Evolutionary conservation across 208 protist species (phyloP), one percentile per base, ranked within the genome.

Genomic region (Phytomonas francai): DNA sequence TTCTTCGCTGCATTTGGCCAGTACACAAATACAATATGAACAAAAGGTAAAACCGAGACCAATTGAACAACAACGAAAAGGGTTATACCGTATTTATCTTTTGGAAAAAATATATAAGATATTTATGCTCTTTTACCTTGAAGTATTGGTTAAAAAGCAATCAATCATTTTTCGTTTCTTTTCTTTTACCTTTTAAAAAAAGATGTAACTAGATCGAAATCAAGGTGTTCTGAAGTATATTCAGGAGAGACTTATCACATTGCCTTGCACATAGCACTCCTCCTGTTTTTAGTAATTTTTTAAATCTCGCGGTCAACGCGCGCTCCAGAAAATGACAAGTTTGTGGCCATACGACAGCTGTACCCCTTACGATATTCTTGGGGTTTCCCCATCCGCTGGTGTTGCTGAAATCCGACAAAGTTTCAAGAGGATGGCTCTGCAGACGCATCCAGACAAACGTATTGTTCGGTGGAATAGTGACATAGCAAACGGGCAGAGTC

Each of bases 391-490:
- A 14, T 72, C 63, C 5, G 73, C 79, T 42, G 70, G 71, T 27
- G 70, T 89, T n/a, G 56, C 61, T 14, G 85, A 90, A 4, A 84
- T 94, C 14, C 83, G 88, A 25, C 19, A 59, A 19, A 84, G 82
- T 63, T 94, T 94, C 63, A 84, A 78, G 49, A 71, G 68, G 8
- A 74, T 89, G 65, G 88, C 85, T 16, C 70, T 94, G 12, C 58
- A 33, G 31, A 90, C 84, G 6, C 88, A 94, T 67, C 88, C 88
- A 0, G 88, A 94, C 68, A 94, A 91, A 70, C 33, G 31, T 39
- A 30, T 33, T 27, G n/a, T 57, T 0, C 27, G 32, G 7, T n/a
- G 19, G 27, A 34, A 27, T 34, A 0, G 8, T 27, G 1, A 34
- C 9, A 27, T 60, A 27, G 1, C 33, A 29, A n/a, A 22, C 30